A percentile compares a stretch with the other conserved stretches of the same genome.
phyloP scores from a whole-genome alignment of 768 basidiomycete species.

The Mrakia hoshinonis region DNA sequence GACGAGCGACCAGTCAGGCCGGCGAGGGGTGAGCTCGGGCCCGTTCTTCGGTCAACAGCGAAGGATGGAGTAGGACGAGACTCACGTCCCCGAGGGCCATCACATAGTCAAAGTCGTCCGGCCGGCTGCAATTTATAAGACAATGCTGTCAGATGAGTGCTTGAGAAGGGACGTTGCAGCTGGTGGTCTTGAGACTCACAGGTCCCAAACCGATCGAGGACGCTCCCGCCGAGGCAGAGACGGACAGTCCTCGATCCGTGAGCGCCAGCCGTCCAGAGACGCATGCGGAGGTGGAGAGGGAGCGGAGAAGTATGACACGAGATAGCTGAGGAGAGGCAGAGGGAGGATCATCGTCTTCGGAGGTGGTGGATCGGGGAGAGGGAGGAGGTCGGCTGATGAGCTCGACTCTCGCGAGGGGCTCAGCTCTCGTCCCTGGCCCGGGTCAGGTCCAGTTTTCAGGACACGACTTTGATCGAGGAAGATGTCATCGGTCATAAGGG shows the following conservation, averaged over 20 bases:
- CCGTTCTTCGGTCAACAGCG: background rate
- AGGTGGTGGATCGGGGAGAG: background rate
- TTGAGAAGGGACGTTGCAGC: background rate
- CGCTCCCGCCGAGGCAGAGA: background rate
- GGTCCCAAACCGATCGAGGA: constrained; percentile 18
- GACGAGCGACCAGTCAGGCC: background rate
- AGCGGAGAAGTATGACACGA: background rate
- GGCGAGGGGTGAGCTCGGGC: background rate
- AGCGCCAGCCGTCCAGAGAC: background rate
- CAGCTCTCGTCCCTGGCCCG: too few species aligned
- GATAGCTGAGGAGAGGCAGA: background rate
- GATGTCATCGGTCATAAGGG: background rate
- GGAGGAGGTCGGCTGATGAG: background rate
- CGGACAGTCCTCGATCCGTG: constrained; percentile 9
- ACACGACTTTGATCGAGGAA: background rate
- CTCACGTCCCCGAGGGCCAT: constrained; percentile 27
- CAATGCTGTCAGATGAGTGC: background rate
- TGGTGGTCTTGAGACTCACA: background rate
- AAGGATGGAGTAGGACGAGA: background rate
- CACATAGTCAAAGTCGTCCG: constrained; percentile 23
- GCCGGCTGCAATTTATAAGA: constrained; percentile 5
- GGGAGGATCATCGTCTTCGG: background rate
- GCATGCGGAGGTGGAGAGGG: background rate
- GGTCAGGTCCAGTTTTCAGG: background rate
- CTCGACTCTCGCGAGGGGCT: background rate